Evolutionary conservation across 805 yeast genomes (phyloP), one percentile per base, ranked within the genome.

Genomic region (Alloascoidea hylecoeti): DNA sequence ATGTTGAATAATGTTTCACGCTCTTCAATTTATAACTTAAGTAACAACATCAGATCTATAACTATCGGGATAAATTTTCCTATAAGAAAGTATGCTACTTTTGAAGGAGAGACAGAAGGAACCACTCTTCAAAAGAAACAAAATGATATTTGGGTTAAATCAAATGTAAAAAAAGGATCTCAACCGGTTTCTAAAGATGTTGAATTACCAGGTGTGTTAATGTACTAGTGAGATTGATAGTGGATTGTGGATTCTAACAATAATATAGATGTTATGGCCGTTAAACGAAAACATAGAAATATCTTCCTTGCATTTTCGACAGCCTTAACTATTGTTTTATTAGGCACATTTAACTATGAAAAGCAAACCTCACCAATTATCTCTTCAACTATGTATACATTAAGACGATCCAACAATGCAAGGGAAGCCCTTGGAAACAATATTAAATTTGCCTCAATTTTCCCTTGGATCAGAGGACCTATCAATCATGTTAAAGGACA

Each of bases 391-490:
- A 62, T 92, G 55, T 86, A 84, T 56, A 80, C 84, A 44, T 60
- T 89, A 48, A 72, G 98, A 52, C 68, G 96, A 51, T 78, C 89
- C 1, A 64, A 68, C 5, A 44, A 59, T 34, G 86, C 86, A 6
- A 65, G 73, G 39, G 72, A 70, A 16, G 51, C 60, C 2, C 60
- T 89, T 35, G 97, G 97, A 15, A 72, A 70, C 35, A 76, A 81
- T 49, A 81, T 89, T 44, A 75, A 75, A 30, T 85, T 78, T 52
- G 70, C 73, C 18, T 74, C 78, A 17, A 59, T 80, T 27, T 71
- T 78, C 62, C 97, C 98, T 3, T 92, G 96, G 96, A 76, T 89
- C 42, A 60, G 67, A 41, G 98, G 98, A 9, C 72, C 75, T 35
- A 62, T 92, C 45, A 85, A 88, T 48, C 84, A 92, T 18, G 85